Percentiles rank a stretch among this genome's conserved stretches.
These are phyloP conservation scores for Suhomyces panamericanus DNA, from an alignment of 1,139 yeast species.

Conservation along the genomic window DNA sequence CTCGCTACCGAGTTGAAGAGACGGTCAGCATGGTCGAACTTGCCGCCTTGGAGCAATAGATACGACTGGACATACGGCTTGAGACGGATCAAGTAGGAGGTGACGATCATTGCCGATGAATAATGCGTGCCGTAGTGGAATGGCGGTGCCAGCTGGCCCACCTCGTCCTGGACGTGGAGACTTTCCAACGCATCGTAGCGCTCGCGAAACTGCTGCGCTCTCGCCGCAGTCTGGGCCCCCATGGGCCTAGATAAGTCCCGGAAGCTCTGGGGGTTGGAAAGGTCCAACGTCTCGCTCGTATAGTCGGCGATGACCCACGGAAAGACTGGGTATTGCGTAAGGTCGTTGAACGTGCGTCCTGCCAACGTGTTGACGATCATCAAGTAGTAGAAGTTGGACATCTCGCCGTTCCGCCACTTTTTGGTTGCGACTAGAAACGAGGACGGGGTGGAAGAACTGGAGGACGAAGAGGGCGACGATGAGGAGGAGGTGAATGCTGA, in stretches of 20 bases:
- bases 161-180: slow-evolving; percentile 24
- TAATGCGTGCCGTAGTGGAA: slow-evolving; percentile 92
- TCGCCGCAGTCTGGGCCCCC: slow-evolving; percentile 73
- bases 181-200: slow-evolving; percentile 67
- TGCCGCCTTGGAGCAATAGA: slow-evolving; percentile 77
- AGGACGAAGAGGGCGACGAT: slow-evolving; percentile 22
- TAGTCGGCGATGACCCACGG: slow-evolving; percentile 91
- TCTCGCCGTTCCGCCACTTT: slow-evolving; percentile 72
- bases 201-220: slow-evolving; percentile 65
- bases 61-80: slow-evolving; percentile 81
- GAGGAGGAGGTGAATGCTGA: slow-evolving; percentile 33
- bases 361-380: slow-evolving; percentile 80
- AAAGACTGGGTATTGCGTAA: slow-evolving; percentile 85
- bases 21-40: slow-evolving; percentile 84
- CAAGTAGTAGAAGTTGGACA: slow-evolving; percentile 78
- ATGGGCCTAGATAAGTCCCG: slow-evolving; percentile 81
- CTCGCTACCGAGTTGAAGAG: slow-evolving; percentile 68
- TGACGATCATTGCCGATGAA: slow-evolving; percentile 89
- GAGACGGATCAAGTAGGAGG: slow-evolving; percentile 71
- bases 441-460: slow-evolving; percentile 11
- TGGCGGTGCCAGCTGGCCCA: slow-evolving; percentile 57
- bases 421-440: slow-evolving; percentile 54
- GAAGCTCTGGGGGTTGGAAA: slow-evolving; percentile 57
- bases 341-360: slow-evolving; percentile 82
- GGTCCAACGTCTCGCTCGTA: slow-evolving; percentile 61